Conservation (phyloP, 1,139 yeast genomes). For the Pichia inconspicua region DNA sequence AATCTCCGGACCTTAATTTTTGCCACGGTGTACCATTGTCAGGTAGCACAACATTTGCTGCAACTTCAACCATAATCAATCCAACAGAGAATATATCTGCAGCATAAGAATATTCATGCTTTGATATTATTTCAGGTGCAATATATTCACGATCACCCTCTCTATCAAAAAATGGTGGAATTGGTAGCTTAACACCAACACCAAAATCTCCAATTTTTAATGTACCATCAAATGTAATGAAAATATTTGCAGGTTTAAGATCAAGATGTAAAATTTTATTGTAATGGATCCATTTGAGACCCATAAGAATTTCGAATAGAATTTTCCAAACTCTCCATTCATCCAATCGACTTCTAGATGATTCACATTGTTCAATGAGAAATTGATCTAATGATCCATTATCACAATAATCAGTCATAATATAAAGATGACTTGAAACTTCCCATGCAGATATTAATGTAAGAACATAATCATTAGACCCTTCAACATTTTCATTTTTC, state of each 20-base stretch:
- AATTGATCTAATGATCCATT: slow-evolving; percentile 85
- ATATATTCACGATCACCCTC: slow-evolving; percentile 97
- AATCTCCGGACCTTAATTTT: slow-evolving; percentile 86
- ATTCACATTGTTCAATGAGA: slow-evolving; percentile 65
- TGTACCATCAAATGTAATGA: slow-evolving; percentile 90
- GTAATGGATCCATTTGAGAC: slow-evolving; percentile 73
- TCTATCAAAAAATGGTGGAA: slow-evolving; percentile 61
- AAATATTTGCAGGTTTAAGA: slow-evolving; percentile 89
- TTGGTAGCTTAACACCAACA: slow-evolving; percentile 49
- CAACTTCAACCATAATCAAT: slow-evolving; percentile 84
- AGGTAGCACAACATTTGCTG: slow-evolving; percentile 90
- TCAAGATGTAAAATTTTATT: slow-evolving; percentile 75
- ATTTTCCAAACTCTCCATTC: slow-evolving; percentile 99
- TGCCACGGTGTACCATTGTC: slow-evolving; percentile 98
- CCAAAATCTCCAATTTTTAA: slow-evolving; percentile 82
- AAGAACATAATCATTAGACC: slow-evolving; percentile 53
- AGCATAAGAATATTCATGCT: slow-evolving; percentile 76
- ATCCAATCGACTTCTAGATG: slow-evolving; percentile 62
- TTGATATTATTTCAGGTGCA: slow-evolving; percentile 90
- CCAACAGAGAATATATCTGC: slow-evolving; percentile 95
- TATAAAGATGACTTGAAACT: slow-evolving; percentile 61
- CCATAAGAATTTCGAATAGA: slow-evolving; percentile 69
- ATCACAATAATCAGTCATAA: slow-evolving; percentile 93
- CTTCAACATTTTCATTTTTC: slow-evolving; percentile 18
- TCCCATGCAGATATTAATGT: slow-evolving; percentile 87